Evolutionary conservation across 352 stramenopile genomes (phyloP).

Genomic region (Phytophthora pluvialis): DNA sequence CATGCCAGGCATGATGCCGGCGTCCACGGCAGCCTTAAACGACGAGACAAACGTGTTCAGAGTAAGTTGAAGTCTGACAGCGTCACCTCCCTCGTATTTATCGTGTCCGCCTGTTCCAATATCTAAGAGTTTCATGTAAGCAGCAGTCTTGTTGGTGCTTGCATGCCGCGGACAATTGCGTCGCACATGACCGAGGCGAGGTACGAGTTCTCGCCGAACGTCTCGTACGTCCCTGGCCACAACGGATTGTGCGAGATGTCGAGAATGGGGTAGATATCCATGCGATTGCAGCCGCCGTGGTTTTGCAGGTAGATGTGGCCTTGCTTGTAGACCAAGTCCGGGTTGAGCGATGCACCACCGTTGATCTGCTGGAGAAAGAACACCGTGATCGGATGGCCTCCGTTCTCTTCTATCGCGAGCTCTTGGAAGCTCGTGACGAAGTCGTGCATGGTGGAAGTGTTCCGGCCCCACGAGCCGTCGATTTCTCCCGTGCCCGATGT

Average conservation of each 20-base stretch:
- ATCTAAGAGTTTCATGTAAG: slow-evolving; percentile 87
- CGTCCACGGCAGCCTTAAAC: slow-evolving; percentile 72
- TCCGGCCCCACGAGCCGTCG: slow-evolving; percentile 42
- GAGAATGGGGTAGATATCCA: slow-evolving; percentile 88
- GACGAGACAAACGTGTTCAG: slow-evolving; percentile 79
- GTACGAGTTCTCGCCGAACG: slow-evolving; percentile 90
- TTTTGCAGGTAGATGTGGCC: slow-evolving; percentile 56
- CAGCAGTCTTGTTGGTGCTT: slow-evolving; percentile 63
- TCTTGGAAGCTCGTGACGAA: slow-evolving; percentile 74
- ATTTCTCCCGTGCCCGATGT: slow-evolving; percentile 11
- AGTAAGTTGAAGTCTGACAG: slow-evolving; percentile 70
- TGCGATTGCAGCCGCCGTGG: slow-evolving; percentile 72
- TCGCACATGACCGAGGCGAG: slow-evolving; percentile 75
- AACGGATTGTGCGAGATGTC: slow-evolving; percentile 82
- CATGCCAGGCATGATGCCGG: slow-evolving; percentile 86
- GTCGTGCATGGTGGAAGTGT: slow-evolving; percentile 54
- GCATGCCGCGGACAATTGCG: slow-evolving; percentile 72
- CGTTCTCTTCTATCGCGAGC: slow-evolving; percentile 70
- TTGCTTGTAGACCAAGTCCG: slow-evolving; percentile 60
- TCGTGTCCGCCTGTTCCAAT: slow-evolving; percentile 82
- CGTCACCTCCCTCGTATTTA: slow-evolving; percentile 55
- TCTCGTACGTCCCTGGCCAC: slow-evolving; percentile 90
- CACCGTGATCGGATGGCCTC: slow-evolving; percentile 61
- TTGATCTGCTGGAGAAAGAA: slow-evolving; percentile 89
- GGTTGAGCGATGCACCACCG: slow-evolving; percentile 85